Percentiles rank a stretch among this genome's conserved stretches.
Conservation (phyloP, 2,329 filamentous ascomycete genomes). For the Sporothrix globosa region DNA sequence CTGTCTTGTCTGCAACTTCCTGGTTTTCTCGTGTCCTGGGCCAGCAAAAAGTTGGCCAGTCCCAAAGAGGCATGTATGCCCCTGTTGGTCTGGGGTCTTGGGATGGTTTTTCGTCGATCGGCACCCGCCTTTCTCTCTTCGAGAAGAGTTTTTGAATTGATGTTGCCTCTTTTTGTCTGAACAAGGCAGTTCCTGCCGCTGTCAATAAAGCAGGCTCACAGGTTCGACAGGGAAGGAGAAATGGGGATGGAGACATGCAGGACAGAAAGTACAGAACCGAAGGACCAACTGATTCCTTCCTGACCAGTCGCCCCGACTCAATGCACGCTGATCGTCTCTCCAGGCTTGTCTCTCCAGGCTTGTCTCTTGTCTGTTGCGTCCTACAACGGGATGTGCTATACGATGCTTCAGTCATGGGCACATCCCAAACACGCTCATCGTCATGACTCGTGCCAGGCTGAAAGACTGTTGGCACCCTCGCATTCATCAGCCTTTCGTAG, state of each 20-base stretch:
- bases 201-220: neutral
- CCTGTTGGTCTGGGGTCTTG: neutral
- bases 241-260: neutral
- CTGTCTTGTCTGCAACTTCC: no score
- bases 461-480: neutral
- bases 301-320: no score
- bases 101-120: neutral
- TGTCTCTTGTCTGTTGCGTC: no score
- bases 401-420: no score
- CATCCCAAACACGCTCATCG: neutral
- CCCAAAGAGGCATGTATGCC: conserved; percentile 26
- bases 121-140: neutral
- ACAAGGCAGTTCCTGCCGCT: conserved; percentile 15
- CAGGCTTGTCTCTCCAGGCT: no score
- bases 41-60: neutral
- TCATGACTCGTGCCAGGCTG: conserved; percentile 1
- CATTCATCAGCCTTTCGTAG: conserved; percentile 1
- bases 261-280: no score
- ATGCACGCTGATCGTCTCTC: no score
- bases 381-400: no score
- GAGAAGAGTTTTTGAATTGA: neutral
- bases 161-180: conserved; percentile 8
- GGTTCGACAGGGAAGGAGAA: neutral
- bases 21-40: neutral
- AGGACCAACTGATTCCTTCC: no score